Base-by-base conservation (phyloP, 2,329 filamentous ascomycete species). In the Exophiala spinifera region DNA sequence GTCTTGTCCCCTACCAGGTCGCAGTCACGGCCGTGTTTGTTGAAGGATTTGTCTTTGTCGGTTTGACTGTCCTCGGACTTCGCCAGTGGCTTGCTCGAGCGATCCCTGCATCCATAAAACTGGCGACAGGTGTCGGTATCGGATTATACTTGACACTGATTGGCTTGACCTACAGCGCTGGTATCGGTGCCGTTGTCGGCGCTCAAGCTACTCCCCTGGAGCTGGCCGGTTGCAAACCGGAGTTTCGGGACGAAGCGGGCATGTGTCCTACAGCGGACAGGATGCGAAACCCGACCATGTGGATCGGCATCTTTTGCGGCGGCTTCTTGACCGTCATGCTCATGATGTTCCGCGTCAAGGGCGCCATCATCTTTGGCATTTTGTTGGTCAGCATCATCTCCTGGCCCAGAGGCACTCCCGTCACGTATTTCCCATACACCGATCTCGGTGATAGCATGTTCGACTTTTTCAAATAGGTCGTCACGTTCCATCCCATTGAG, bases 11-110 rank as follows among this genome's bases (percentile, higher is more conserved):
- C 1, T 95, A 89, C 67, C 70, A 80, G 49, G 79, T 91, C 39
- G 90, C 90, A 31, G 74, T 95, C 34, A 94, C 89, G 3, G 89
- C 90, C 50, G 90, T 94, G 61, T 95, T 95, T 67, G 86, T 94
- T 13, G 90, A 95, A 70, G 90, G 90, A 34, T 88, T 88, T 69
- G 85, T 95, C 58, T 95, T 95, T 72, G 82, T 95, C 47, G 87
- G 76, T 2, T 79, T 95, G 37, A 90, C 90, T 1, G 69, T 95
- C 33, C 77, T 91, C 49, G 90, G 90, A 34, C 80, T 95, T 74
- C 86, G 90, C 13, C 90, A 95, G 69, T 95, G 89, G 89, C 82
- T 95, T 21, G 90, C 90, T 15, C 84, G 89, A 61, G 85, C 87
- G 40, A 90, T 95, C 59, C 90, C 90, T 1, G 80, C 83, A 37